Percentiles rank a stretch among this genome's conserved stretches.
These are phyloP conservation scores for Trametes sanguinea DNA, from an alignment of 768 basidiomycete species.

Conservation along the genomic window DNA sequence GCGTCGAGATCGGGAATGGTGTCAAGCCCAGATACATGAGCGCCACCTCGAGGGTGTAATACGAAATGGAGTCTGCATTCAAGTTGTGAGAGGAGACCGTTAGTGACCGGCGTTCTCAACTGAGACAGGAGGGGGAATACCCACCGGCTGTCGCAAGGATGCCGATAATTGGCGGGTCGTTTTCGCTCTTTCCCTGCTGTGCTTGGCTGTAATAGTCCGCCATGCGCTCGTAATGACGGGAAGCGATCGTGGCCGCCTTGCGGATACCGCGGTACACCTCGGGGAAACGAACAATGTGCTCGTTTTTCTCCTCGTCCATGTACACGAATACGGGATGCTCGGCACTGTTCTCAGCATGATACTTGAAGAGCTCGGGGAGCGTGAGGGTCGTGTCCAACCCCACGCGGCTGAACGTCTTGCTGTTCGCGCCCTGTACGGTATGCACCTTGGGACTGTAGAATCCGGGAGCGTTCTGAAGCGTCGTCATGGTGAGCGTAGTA, in stretches of 20 bases:
- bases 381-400: constrained; percentile 37
- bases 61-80: constrained; percentile 30
- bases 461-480: constrained; percentile 6
- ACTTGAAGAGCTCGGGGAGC: constrained; percentile 40
- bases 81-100: not conserved
- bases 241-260: constrained; percentile 28
- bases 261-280: constrained; percentile 33
- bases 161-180: constrained; percentile 28
- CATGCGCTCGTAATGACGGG: constrained; percentile 9
- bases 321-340: constrained; percentile 37
- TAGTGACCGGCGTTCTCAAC: not conserved
- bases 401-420: constrained; percentile 36
- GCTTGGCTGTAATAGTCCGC: constrained; percentile 8
- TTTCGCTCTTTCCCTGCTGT: constrained; percentile 1
- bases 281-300: constrained; percentile 29
- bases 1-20: constrained; percentile 39
- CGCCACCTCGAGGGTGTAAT: constrained; percentile 22
- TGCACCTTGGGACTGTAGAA: constrained; percentile 14
- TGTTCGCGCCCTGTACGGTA: constrained; percentile 31
- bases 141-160: constrained; percentile 26
- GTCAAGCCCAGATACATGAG: constrained; percentile 27
- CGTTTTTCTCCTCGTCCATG: constrained; percentile 17
- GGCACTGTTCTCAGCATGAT: constrained; percentile 34
- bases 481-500: not conserved
- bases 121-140: not conserved